Base-by-base conservation (phyloP, 176 grass and related monocot species). In the Neostapfia colusana region DNA sequence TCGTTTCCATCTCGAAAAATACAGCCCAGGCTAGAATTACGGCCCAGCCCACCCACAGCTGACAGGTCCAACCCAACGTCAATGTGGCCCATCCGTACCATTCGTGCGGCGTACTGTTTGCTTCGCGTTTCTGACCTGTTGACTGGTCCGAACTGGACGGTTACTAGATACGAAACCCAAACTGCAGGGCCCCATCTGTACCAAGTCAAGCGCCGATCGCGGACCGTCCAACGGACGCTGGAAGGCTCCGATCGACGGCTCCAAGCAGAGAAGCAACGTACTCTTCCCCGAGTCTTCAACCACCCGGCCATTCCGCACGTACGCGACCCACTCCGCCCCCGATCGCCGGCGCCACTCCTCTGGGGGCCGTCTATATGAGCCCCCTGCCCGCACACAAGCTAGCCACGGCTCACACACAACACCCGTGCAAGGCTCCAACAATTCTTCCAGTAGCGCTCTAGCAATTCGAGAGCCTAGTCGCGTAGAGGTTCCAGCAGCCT, bases 141-240 rank as follows among this genome's bases (percentile, higher is more conserved):
- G 60, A 58, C 50, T 44, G 18, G 20, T 13, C 12, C 10, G 16
- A 37, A 63, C 61, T 65, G 27, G 62, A 36, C 62, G 62, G 62
- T 65, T 65, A 65, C 62, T 39, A 61, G 8, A 43, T 10, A 63
- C 11, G 12, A 63, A 28, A 28, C 9, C 13, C 26, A 20, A 63
- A n/a, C n/a, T n/a, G n/a, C n/a, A n/a, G n/a, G n/a, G n/a, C n/a
- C n/a, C n/a, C n/a, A n/a, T n/a, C n/a, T n/a, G n/a, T n/a, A 41
- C 79, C 79, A 63, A 31, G 79, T 73, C 79, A 73, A 53, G 45
- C 69, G 21, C 31, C 67, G 15, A 81, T 73, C 44, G 8, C 6
- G 43, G 53, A 34, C 58, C 34, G 67, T 72, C 74, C 74, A 78
- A 37, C 36, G 5, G 31, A 5, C 10, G 13, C 55, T 42, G 16